Conservation (phyloP, 768 basidiomycete genomes). For the Lactifluus subvellereus region DNA sequence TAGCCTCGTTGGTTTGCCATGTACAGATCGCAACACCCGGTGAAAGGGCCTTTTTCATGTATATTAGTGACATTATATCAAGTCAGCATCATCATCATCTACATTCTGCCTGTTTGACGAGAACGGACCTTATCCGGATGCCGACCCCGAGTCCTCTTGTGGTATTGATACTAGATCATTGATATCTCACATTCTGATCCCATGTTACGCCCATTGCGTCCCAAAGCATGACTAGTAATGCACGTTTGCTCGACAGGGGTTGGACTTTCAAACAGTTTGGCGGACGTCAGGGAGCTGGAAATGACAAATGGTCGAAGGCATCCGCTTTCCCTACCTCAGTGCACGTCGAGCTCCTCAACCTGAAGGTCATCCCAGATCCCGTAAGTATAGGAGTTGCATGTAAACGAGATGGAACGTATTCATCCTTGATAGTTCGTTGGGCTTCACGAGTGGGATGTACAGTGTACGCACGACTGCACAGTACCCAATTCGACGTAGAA, state of each 20-base stretch:
- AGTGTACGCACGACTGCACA: conserved; percentile 49
- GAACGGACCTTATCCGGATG: not conserved
- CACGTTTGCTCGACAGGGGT: conserved; percentile 34
- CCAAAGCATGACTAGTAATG: conserved; percentile 26
- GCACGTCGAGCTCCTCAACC: conserved; percentile 77
- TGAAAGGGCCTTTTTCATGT: not conserved
- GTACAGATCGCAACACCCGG: not conserved
- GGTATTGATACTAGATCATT: too few species aligned
- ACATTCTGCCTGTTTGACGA: not conserved
- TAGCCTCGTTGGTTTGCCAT: not conserved
- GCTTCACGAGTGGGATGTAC: conserved; percentile 83
- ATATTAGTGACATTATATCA: not conserved
- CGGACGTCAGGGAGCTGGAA: conserved; percentile 47
- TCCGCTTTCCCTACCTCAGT: conserved; percentile 77
- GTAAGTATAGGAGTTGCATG: conserved; percentile 37
- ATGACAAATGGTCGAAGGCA: conserved; percentile 59
- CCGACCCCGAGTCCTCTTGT: not conserved
- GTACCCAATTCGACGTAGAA: not conserved
- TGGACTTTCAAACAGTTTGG: conserved; percentile 70
- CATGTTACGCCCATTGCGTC: not conserved
- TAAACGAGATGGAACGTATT: conserved; percentile 1
- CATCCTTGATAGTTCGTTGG: conserved; percentile 53
- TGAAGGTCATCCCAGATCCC: conserved; percentile 75
- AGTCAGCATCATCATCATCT: not conserved
- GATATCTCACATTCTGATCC: not conserved